Conservation (phyloP, 495 filamentous ascomycete genomes). For the Neurospora discreta region DNA sequence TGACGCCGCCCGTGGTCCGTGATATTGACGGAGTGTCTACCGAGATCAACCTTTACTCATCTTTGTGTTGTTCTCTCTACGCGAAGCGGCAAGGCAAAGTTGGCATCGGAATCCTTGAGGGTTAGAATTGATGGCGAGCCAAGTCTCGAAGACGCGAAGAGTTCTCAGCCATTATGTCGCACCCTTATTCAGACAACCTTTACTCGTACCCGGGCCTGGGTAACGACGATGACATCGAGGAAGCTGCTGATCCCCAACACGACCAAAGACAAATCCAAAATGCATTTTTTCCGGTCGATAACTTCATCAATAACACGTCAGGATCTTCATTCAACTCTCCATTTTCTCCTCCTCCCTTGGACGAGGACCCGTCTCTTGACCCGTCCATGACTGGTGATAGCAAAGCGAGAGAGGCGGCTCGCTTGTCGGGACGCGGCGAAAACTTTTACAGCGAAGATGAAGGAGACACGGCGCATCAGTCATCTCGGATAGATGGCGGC, state of each 20-base stretch:
- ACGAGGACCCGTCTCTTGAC: not conserved
- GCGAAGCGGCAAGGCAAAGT: not conserved
- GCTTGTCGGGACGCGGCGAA: constrained; percentile 1
- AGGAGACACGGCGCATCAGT: not conserved
- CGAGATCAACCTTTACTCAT: not conserved
- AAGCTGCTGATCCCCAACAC: not conserved
- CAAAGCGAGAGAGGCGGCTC: constrained; percentile 30
- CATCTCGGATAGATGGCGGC: not conserved
- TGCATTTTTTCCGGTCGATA: not conserved
- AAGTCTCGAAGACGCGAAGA: not conserved
- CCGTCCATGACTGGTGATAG: constrained; percentile 21
- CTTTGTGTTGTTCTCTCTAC: not conserved
- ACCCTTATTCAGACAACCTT: constrained; percentile 35
- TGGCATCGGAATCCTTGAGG: not conserved
- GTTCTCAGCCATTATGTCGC: not conserved
- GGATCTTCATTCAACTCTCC: not conserved
- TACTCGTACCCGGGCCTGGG: constrained; percentile 28
- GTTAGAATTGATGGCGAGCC: not conserved
- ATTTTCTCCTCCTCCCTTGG: not conserved
- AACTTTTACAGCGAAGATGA: not conserved
- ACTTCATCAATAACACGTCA: not conserved
- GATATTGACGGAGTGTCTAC: not conserved
- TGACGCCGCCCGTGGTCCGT: not conserved
- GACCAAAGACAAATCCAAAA: not conserved
- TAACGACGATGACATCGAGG: constrained; percentile 21